Percentiles rank a stretch among this genome's conserved stretches.
phyloP scores from a whole-genome alignment of 805 yeast genomes.

The Helenozyma baotianmanensis region DNA sequence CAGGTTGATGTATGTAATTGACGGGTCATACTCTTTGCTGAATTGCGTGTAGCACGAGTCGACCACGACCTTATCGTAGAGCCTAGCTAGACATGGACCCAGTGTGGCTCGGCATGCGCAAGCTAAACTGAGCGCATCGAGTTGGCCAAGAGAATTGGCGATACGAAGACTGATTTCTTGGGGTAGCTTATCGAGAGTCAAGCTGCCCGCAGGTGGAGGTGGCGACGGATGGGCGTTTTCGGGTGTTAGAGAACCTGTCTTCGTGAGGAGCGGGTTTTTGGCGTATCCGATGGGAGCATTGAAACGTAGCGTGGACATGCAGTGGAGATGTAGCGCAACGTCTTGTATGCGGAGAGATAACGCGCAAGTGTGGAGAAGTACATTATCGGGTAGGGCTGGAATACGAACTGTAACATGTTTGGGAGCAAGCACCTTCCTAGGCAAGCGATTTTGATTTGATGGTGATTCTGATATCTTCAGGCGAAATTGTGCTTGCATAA shows the following conservation, averaged over 20 bases:
- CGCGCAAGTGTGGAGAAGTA: too few relatives aligned
- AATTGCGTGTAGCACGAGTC: conserved; percentile 34
- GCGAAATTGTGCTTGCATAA: too few relatives aligned
- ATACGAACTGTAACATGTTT: too few relatives aligned
- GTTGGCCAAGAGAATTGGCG: conserved; percentile 4
- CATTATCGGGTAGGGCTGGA: too few relatives aligned
- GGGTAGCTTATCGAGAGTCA: conserved; percentile 6
- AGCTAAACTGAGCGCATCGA: conserved; percentile 7
- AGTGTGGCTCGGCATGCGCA: conserved; percentile 4
- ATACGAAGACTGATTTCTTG: conserved; percentile 5
- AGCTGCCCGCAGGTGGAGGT: not conserved
- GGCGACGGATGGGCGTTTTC: not conserved
- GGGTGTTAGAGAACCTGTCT: too few relatives aligned
- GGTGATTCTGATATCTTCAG: too few relatives aligned
- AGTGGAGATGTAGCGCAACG: too few relatives aligned
- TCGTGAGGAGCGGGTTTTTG: conserved; percentile 10
- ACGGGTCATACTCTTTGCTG: conserved; percentile 18
- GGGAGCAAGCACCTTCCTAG: too few relatives aligned
- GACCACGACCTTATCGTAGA: conserved; percentile 37
- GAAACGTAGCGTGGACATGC: conserved; percentile 3
- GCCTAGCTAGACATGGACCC: conserved; percentile 17
- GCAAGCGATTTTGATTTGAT: too few relatives aligned
- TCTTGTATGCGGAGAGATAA: too few relatives aligned
- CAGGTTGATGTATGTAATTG: conserved; percentile 31
- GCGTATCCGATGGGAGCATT: conserved; percentile 22